A percentile compares a stretch with the other conserved stretches of the same genome.
phyloP scores from a whole-genome alignment of 2,329 filamentous ascomycete species.

The Blastomyces gilchristii region DNA sequence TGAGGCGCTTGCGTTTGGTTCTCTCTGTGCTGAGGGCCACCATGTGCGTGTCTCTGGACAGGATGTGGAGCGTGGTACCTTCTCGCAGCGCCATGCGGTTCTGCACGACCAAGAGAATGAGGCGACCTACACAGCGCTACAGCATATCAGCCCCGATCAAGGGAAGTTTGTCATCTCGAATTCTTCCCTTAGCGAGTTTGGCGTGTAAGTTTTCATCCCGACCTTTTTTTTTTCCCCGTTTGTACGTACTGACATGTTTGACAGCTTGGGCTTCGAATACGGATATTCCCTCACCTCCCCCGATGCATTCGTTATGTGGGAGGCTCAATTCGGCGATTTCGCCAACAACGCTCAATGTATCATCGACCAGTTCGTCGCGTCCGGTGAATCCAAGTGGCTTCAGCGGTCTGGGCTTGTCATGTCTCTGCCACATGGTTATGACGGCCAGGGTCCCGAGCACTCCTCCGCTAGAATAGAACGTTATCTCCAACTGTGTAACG shows the following conservation, averaged over 20 bases:
- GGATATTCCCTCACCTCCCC: constrained; percentile 96
- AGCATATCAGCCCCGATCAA: constrained; percentile 82
- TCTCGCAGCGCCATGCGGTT: constrained; percentile 94
- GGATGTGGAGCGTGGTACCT: constrained; percentile 98
- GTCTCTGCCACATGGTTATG: constrained; percentile 94
- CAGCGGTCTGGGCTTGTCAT: constrained; percentile 94
- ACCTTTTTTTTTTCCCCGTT: not conserved
- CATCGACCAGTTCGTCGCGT: constrained; percentile 97
- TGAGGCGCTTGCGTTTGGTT: constrained; percentile 89
- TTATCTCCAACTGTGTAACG: constrained; percentile 93
- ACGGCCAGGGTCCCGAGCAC: constrained; percentile 96
- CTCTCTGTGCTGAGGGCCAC: constrained; percentile 83
- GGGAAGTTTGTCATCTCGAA: constrained; percentile 95
- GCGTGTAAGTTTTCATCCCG: constrained; percentile 41
- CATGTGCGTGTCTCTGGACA: constrained; percentile 97
- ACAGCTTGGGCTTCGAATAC: constrained; percentile 88
- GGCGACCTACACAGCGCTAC: constrained; percentile 81
- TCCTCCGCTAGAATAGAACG: constrained; percentile 95
- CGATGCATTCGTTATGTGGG: constrained; percentile 97
- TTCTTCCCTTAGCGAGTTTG: constrained; percentile 71
- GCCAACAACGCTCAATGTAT: constrained; percentile 99
- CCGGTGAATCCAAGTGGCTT: constrained; percentile 97
- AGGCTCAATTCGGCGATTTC: constrained; percentile 98
- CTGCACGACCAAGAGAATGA: constrained; percentile 97
- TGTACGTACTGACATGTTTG: constrained; percentile 39